Conservation (phyloP, 225 moss, liverwort and hornwort species). For the Straminergon stramineum region DNA sequence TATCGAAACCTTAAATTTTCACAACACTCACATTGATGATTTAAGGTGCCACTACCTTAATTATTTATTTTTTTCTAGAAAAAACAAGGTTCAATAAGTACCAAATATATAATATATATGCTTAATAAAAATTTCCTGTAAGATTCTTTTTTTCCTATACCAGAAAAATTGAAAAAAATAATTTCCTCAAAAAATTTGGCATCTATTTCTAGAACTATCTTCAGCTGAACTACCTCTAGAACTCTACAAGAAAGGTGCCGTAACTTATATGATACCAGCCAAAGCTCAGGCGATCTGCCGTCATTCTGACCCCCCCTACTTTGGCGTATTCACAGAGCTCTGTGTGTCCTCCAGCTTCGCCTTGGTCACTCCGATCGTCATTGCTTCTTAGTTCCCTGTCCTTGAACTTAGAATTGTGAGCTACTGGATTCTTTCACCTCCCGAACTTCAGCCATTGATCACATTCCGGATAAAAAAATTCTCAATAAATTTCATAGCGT, state of each 20-base stretch:
- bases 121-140: accelerated
- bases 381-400: background rate
- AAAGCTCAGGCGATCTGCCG: no score
- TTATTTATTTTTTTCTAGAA: background rate
- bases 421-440: background rate
- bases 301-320: no score
- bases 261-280: no score
- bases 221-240: accelerated
- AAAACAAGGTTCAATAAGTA: background rate
- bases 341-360: background rate
- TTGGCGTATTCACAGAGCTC: background rate
- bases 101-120: no score
- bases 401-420: background rate
- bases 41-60: background rate
- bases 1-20: background rate
- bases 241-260: no score
- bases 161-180: background rate
- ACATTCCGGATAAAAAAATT: no score
- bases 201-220: background rate
- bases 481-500: background rate
- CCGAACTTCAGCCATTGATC: background rate
- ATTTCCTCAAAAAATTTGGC: background rate
- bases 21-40: accelerated
- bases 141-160: background rate
- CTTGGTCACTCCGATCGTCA: background rate